Evolutionary conservation across 1,284 basidiomycete species (phyloP), one percentile per base, ranked within the genome.

Genomic region (Cutaneotrichosporon spelunceum): DNA sequence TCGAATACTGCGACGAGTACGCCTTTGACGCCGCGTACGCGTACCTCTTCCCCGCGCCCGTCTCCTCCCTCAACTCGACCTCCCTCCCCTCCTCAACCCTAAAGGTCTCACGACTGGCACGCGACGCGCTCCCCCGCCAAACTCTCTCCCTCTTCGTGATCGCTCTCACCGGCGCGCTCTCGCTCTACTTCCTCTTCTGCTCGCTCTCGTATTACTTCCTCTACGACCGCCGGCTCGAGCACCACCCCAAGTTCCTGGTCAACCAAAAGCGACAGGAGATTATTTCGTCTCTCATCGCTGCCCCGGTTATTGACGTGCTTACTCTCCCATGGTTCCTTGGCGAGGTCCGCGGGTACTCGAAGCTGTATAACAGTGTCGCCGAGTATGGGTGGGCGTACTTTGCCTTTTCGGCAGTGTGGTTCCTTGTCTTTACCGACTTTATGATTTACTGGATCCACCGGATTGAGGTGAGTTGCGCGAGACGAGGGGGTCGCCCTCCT

Each of bases 211-310:
- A 93, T 81, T 82, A 81, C 60, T 88, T 84, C 78, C 85, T 99
- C 64, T 99, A 97, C 85, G 94, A 99, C 81, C 89, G 93, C 71
- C 87, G 94, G 26, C 92, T 99, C 87, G 93, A 93, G 87, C 85
- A 86, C 54, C 95, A 99, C 80, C 96, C 95, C 0, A 85, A 89
- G 33, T 99, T 94, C 82, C 83, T 96, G 57, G 89, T 91, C 73
- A 81, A 83, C 68, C 94, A 97, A 78, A 84, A 92, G 65, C 83
- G 83, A 65, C 82, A 87, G 64, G 95, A 99, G 80, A 98, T 99
- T 67, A 80, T 84, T 66, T 80, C 79, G 56, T 91, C 88, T 61
- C 67, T 97, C 59, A 82, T 83, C 53, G 88, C 92, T 0, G 95
- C 96, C 72, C 91, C 92, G 0, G 78, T 74, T 1, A 92, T 95